phyloP scores from a whole-genome alignment of 495 filamentous ascomycete genomes.

The Aspergillus baeticus region DNA sequence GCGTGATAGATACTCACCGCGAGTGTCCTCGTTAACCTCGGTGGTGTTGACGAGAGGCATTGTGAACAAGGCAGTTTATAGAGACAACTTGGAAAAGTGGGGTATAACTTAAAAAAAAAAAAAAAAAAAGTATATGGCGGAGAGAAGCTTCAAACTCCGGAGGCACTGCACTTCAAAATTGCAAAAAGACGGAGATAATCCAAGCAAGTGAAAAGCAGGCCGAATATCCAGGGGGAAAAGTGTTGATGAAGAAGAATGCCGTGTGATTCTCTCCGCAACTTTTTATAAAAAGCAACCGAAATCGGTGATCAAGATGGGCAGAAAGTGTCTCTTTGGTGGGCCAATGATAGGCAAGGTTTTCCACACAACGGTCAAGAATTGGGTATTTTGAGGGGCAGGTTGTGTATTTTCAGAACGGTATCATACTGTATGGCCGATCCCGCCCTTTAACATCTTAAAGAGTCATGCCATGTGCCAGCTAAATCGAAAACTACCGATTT shows the following conservation, averaged over 20 bases:
- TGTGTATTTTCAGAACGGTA: neutral
- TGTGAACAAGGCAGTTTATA: conserved; percentile 14
- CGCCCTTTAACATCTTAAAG: neutral
- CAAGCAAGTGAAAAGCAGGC: neutral
- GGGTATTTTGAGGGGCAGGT: neutral
- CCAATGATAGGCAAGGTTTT: neutral
- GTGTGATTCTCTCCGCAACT: conserved; percentile 1
- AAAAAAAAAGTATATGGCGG: neutral
- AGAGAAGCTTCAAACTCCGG: neutral
- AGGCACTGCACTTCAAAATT: neutral
- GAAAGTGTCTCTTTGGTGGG: conserved; percentile 18
- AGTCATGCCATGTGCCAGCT: conserved; percentile 2
- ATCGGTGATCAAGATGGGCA: conserved; percentile 14
- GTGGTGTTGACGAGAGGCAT: conserved; percentile 52
- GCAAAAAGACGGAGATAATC: neutral
- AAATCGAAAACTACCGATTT: too few relatives aligned
- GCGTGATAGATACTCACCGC: conserved; percentile 39
- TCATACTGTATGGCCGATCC: neutral
- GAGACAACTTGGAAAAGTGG: conserved; percentile 3
- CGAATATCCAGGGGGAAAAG: neutral
- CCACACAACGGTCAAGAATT: neutral
- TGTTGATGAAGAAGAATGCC: neutral
- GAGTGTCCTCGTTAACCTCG: conserved; percentile 53
- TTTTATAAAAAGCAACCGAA: neutral
- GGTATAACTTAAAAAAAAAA: neutral